Percentiles rank a stretch among this genome's conserved stretches.
Conservation (phyloP, 2,329 filamentous ascomycete species). For the Aureobasidium uvarum region DNA sequence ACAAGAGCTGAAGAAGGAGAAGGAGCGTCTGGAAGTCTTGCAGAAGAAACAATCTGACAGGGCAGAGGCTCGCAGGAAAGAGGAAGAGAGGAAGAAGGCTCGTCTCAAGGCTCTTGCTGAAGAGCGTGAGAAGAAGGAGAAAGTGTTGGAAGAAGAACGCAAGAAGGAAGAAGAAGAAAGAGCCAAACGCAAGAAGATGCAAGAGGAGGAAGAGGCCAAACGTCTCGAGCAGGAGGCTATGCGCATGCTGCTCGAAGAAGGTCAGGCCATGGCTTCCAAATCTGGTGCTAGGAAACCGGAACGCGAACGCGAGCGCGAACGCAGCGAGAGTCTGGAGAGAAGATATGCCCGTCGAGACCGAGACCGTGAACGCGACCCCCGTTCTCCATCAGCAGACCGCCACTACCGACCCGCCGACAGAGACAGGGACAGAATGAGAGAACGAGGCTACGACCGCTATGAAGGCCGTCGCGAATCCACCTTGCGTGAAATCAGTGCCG, state of each 20-base stretch:
- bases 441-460: conserved; percentile 24
- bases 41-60: conserved; percentile 51
- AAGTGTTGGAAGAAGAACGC: conserved; percentile 53
- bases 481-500: conserved; percentile 38
- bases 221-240: conserved; percentile 56
- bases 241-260: conserved; percentile 54
- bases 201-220: conserved; percentile 50
- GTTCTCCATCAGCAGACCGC: conserved; percentile 16
- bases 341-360: conserved; percentile 27
- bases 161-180: conserved; percentile 50
- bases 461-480: conserved; percentile 30
- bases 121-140: conserved; percentile 46
- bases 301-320: conserved; percentile 46
- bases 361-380: conserved; percentile 2
- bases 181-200: conserved; percentile 43
- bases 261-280: conserved; percentile 55
- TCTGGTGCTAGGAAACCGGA: conserved; percentile 34
- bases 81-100: conserved; percentile 55
- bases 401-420: conserved; percentile 27
- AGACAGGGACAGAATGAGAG: conserved; percentile 21
- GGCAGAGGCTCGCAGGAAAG: conserved; percentile 45
- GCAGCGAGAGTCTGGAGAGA: conserved; percentile 33
- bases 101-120: conserved; percentile 53
- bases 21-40: conserved; percentile 46
- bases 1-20: conserved; percentile 46